Base-by-base conservation (phyloP, 2,329 filamentous ascomycete genomes). In the Penicillium sp. region DNA sequence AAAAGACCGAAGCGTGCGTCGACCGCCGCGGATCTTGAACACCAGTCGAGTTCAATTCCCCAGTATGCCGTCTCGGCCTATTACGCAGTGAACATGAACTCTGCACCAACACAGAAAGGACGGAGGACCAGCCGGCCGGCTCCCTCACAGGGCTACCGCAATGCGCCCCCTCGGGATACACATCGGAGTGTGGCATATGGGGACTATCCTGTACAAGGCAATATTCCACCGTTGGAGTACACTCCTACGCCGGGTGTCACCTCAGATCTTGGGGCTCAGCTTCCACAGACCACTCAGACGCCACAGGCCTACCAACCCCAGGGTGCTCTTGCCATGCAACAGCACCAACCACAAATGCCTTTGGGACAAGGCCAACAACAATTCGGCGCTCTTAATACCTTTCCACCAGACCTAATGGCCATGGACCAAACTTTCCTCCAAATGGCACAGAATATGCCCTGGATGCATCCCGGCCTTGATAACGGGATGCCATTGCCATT, bases 1-100 rank as follows among this genome's bases (percentile, higher is more conserved):
- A 64, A 65, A 59, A 44, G 38, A 24, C 39, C 51, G n/a, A 58
- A 59, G 55, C 60, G 56, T 18, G 61, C 43, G 46, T 50, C 55
- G 24, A 24, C 34, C 35, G 56, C 53, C 44, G 55, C 50, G 14
- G 43, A 38, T 13, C 14, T 39, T 14, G 14, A 50, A 10, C 20
- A 52, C 8, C 35, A 51, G 5, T 35, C 38, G 20, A 34, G 53
- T 22, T 14, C 32, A 22, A 44, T 26, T 9, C 42, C 50, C 18
- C 55, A 50, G 26, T 38, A 54, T 57, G 50, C 50, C 9, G 40
- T 26, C 32, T 22, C 55, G 14, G 43, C 53, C n/a, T 50, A 61
- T 13, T 35, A 52, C 49, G 38, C 22, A 3, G 32, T 42, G 39
- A 58, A 44, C 3, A 52, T 56, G 50, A 42, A 50, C 3, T 34